phyloP scores from a whole-genome alignment of 2,329 filamentous ascomycete genomes.

The Aspergillus sp. region DNA sequence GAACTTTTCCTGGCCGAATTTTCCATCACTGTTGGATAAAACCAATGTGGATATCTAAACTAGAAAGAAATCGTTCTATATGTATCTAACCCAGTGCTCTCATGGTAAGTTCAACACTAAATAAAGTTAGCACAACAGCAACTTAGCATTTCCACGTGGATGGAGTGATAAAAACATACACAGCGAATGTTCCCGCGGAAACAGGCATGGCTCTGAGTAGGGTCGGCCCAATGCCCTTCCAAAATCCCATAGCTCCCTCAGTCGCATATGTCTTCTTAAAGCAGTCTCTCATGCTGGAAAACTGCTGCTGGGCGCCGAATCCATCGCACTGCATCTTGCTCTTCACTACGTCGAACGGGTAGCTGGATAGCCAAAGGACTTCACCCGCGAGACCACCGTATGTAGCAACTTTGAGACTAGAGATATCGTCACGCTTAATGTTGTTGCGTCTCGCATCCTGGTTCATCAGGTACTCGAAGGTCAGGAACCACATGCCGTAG shows the following conservation, averaged over 20 bases:
- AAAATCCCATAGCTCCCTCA: slow-evolving; percentile 83
- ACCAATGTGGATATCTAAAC: slow-evolving; percentile 8
- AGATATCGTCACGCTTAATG: slow-evolving; percentile 73
- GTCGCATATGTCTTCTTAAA: slow-evolving; percentile 76
- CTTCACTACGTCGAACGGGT: slow-evolving; percentile 97
- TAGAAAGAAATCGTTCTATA: slow-evolving; percentile 1
- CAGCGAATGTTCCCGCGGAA: slow-evolving; percentile 94
- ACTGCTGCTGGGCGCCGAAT: slow-evolving; percentile 71
- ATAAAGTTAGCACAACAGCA: slow-evolving; percentile 12
- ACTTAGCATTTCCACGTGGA: neutral
- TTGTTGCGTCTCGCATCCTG: slow-evolving; percentile 75
- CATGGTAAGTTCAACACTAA: slow-evolving; percentile 49
- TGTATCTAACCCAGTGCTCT: slow-evolving; percentile 42
- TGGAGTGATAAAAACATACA: slow-evolving; percentile 45
- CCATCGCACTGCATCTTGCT: slow-evolving; percentile 99
- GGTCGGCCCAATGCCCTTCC: slow-evolving; percentile 90
- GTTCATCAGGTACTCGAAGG: slow-evolving; percentile 97
- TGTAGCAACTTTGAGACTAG: slow-evolving; percentile 79
- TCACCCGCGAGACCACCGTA: slow-evolving; percentile 95
- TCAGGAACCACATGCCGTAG: slow-evolving; percentile 92
- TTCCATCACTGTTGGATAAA: slow-evolving; percentile 11
- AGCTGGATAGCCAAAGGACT: slow-evolving; percentile 87
- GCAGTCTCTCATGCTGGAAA: slow-evolving; percentile 81
- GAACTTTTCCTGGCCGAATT: slow-evolving; percentile 4
- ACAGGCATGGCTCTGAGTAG: slow-evolving; percentile 95